Conservation (phyloP, 1,284 basidiomycete species). For the Chalciporus piperatoides region DNA sequence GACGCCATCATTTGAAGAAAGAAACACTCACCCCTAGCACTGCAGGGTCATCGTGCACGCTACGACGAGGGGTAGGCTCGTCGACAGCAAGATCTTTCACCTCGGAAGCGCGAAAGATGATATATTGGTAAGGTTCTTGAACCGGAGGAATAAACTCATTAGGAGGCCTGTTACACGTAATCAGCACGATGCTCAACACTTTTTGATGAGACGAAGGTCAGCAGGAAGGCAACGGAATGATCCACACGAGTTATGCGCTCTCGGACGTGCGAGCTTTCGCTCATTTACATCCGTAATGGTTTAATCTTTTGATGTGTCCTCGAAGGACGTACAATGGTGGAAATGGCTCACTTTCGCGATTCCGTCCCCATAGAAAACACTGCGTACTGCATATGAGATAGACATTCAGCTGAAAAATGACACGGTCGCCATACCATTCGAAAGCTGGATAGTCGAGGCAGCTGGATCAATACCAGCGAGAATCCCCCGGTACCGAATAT, state of each 20-base stretch:
- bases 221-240: conserved; percentile 74
- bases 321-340: conserved; percentile 4
- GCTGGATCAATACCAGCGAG: conserved; percentile 80
- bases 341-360: conserved; percentile 60
- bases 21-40: conserved; percentile 61
- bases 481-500: conserved; percentile 86
- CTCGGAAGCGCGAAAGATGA: conserved; percentile 80
- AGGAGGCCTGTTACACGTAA: conserved; percentile 47
- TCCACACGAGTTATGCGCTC: conserved; percentile 72
- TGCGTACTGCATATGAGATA: conserved; percentile 28
- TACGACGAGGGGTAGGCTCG: conserved; percentile 54
- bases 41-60: conserved; percentile 74
- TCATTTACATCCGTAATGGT: conserved; percentile 63
- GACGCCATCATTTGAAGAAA: conserved; percentile 6
- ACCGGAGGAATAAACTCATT: conserved; percentile 73
- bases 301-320: conserved; percentile 39
- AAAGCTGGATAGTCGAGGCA: conserved; percentile 82
- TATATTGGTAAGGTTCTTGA: conserved; percentile 74
- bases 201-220: conserved; percentile 36
- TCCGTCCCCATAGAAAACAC: conserved; percentile 90
- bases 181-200: conserved; percentile 11
- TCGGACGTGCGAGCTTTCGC: conserved; percentile 51
- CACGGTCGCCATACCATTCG: conserved; percentile 58
- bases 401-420: neutral
- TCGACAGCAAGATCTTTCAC: conserved; percentile 79